Evolutionary conservation across 192 early-diverging fungal genomes (phyloP).

Genomic region (Rhizophagus clarus): DNA sequence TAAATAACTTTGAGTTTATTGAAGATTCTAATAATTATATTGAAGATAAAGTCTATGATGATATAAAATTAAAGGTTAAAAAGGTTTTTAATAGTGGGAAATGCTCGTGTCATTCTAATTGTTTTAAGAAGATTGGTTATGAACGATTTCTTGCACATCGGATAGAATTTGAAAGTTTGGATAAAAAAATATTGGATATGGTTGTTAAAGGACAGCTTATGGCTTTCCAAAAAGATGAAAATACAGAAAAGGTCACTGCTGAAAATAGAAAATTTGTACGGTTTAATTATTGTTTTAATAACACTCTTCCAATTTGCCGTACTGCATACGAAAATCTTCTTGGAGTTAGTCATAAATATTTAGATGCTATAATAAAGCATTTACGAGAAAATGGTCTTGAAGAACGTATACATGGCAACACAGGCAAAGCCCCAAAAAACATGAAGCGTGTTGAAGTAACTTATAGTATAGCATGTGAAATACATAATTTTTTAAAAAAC

Average conservation of each 20-base stretch:
- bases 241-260: background rate
- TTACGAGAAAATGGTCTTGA: conserved; percentile 10
- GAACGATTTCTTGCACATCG: background rate
- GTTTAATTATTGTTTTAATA: conserved; percentile 7
- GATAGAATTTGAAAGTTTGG: background rate
- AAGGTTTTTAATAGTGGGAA: background rate
- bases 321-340: background rate
- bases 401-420: background rate
- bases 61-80: background rate
- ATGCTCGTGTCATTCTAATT: background rate
- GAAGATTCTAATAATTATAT: conserved; percentile 6
- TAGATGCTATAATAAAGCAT: background rate
- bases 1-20: background rate
- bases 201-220: background rate
- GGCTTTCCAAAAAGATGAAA: background rate
- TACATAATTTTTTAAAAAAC: too few species aligned
- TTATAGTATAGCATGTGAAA: too few species aligned
- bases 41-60: background rate
- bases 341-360: conserved; percentile 7
- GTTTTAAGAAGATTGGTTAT: background rate
- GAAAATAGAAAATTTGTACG: background rate
- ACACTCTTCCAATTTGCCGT: background rate
- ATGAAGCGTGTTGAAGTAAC: too few species aligned
- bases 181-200: background rate
- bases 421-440: background rate